A percentile compares a stretch with the other conserved stretches of the same genome.
These are phyloP conservation scores for Moniliella sp. DNA, from an alignment of 1,284 basidiomycete species.

Conservation along the genomic window DNA sequence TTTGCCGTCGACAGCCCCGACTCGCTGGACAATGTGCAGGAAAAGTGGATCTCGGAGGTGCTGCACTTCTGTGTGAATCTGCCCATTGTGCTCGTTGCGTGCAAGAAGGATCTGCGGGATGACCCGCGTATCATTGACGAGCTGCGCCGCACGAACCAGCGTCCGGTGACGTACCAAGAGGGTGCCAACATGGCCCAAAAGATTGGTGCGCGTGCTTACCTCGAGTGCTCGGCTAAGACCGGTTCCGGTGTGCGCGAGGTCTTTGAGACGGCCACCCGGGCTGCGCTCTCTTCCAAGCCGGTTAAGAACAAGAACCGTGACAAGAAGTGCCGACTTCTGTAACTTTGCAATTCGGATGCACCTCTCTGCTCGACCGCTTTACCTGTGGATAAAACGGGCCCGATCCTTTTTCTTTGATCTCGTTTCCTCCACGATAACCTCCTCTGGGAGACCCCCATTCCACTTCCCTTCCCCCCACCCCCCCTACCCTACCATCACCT, in stretches of 20 bases:
- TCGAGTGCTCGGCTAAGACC: constrained; percentile 82
- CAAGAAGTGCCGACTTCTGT: too few relatives aligned
- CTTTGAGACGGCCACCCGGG: constrained; percentile 70
- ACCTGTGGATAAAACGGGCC: too few relatives aligned
- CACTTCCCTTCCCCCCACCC: too few relatives aligned
- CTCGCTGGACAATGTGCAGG: constrained; percentile 79
- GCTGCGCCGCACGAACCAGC: constrained; percentile 31
- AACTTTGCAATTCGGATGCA: too few relatives aligned
- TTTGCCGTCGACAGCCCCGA: constrained; percentile 79
- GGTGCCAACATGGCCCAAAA: constrained; percentile 45
- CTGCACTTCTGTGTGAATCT: constrained; percentile 71
- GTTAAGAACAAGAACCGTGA: too few relatives aligned
- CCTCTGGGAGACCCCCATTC: too few relatives aligned
- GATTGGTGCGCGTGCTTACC: constrained; percentile 70
- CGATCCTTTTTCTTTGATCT: too few relatives aligned
- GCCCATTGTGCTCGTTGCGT: constrained; percentile 65
- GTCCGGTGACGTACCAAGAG: constrained; percentile 30
- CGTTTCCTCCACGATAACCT: too few relatives aligned
- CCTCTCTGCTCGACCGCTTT: too few relatives aligned
- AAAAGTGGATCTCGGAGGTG: constrained; percentile 90
- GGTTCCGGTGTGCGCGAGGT: constrained; percentile 73
- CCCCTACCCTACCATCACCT: too few relatives aligned
- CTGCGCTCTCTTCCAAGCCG: too few relatives aligned
- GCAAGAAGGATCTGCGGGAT: constrained; percentile 43
- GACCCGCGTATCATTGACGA: constrained; percentile 34